These are phyloP conservation scores for Entonaema liquescens DNA, from an alignment of 495 filamentous ascomycete species.

Conservation along the genomic window DNA sequence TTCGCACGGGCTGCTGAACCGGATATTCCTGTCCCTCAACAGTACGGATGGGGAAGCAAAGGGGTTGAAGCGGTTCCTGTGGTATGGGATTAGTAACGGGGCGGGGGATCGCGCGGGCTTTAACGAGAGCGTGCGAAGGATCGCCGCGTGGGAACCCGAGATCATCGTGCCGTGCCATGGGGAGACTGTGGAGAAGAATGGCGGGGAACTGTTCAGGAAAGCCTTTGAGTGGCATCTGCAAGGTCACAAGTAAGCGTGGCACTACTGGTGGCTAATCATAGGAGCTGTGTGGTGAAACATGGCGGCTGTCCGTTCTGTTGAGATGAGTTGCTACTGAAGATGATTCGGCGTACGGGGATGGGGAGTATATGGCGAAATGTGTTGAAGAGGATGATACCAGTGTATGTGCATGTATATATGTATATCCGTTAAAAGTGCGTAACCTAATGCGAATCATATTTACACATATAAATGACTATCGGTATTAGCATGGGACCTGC, in stretches of 20 bases:
- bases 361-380: slow-evolving; percentile 7
- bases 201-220: slow-evolving; percentile 79
- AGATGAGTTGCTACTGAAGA: background rate
- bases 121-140: slow-evolving; percentile 70
- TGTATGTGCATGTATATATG: background rate
- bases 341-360: background rate
- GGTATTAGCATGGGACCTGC: background rate
- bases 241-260: slow-evolving; percentile 50
- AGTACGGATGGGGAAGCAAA: slow-evolving; percentile 69
- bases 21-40: slow-evolving; percentile 67
- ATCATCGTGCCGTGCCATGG: slow-evolving; percentile 93
- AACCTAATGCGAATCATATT: background rate
- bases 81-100: slow-evolving; percentile 73
- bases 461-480: background rate
- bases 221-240: slow-evolving; percentile 87
- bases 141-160: slow-evolving; percentile 85
- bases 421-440: background rate
- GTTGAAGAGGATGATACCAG: slow-evolving; percentile 22
- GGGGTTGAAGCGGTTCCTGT: slow-evolving; percentile 81
- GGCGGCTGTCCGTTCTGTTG: background rate
- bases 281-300: background rate
- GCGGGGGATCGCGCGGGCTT: slow-evolving; percentile 70
- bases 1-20: slow-evolving; percentile 68
- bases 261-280: background rate
- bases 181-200: slow-evolving; percentile 81